Percentiles rank a stretch among this genome's conserved stretches.
phyloP scores from a whole-genome alignment of 371 early-diverging fungal genomes.

The Circinella minor region DNA sequence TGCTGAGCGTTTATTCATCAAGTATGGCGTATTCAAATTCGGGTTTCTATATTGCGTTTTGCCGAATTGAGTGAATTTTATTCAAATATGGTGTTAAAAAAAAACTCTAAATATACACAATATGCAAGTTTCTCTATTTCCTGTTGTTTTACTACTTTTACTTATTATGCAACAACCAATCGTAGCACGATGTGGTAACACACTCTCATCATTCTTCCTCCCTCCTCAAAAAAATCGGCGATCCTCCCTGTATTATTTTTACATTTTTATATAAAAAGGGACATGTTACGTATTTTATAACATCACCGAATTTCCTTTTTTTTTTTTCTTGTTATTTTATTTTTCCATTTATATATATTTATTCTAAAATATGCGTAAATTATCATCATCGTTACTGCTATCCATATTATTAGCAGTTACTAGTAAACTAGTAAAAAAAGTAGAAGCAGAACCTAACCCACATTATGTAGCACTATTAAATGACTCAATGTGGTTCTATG shows the following conservation, averaged over 20 bases:
- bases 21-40: too few relatives aligned
- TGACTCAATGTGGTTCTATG: conserved; percentile 57
- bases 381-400: neutral
- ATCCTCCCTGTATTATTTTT: neutral
- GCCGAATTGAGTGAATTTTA: conserved; percentile 2
- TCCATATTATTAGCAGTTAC: neutral
- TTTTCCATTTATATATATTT: too few relatives aligned
- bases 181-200: neutral
- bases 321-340: too few relatives aligned
- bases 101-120: neutral
- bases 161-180: neutral
- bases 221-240: conserved; percentile 4
- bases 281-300: too few relatives aligned
- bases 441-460: conserved; percentile 17
- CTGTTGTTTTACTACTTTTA: neutral
- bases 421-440: neutral
- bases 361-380: neutral
- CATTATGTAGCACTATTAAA: conserved; percentile 40
- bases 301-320: too few relatives aligned
- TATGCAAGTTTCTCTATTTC: neutral
- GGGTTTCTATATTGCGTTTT: neutral
- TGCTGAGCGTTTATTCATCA: too few relatives aligned
- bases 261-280: neutral
- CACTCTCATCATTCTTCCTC: neutral
- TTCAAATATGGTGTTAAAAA: neutral